Base-by-base conservation (phyloP, 306 rosid species). In the Chamaecrista fasciculata region DNA sequence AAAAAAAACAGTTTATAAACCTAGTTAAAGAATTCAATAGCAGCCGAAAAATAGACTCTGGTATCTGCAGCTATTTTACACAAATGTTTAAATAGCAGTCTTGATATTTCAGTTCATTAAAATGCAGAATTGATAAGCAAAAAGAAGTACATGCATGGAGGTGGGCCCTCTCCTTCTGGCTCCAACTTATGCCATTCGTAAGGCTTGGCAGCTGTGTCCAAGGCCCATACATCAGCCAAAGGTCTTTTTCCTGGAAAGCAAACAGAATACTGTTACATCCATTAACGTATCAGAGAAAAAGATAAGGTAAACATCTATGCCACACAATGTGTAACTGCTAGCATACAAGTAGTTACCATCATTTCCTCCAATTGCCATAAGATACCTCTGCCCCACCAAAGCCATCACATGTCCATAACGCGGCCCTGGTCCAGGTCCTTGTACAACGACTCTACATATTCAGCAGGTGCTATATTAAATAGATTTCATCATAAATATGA, bases 401-500 rank as follows among this genome's bases (percentile, higher is more conserved):
- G 99, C 99, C 99, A 95, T 95, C 70, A 91, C 99, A 86, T 95
- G 99, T 67, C 99, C 99, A 68, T 95, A 95, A 66, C 99, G 99
- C 20, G 99, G 83, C 77, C 99, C 99, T 39, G 99, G 99, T 69
- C 99, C 99, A 51, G 99, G 99, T 78, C 99, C 99, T 79, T 95
- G 99, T 73, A 95, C 99, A 81, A 94, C 95, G 69, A 95, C 99
- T 80, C 99, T 95, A 71, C 72, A 78, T 59, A 81, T 81, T 74
- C 77, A 83, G 75, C 64, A 73, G 62, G 70, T 40, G 18, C 33
- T 66, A 55, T 52, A 76, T 74, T 70, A 29, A 74, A 47, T 75
- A 47, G 78, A 80, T 48, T 67, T 33, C 46, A 49, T 36, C 56
- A 25, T 67, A 34, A 69, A 69, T 34, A 33, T 51, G 46, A 34